phyloP scores from a whole-genome alignment of 1,139 yeast genomes.

The Blastobotrys malaysiensis region DNA sequence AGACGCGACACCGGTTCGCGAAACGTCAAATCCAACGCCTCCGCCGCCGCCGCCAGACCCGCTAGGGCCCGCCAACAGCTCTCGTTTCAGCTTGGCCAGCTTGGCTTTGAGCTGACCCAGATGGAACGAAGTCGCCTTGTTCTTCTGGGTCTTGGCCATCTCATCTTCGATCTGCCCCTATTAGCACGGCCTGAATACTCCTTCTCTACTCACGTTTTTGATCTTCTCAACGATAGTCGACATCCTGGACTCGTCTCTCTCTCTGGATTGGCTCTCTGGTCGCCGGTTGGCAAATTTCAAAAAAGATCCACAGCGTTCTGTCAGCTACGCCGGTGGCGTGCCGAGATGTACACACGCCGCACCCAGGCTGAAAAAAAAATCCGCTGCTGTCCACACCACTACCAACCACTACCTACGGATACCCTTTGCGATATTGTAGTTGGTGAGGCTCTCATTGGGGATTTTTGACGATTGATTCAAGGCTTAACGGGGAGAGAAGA shows the following conservation, averaged over 20 bases:
- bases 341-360: background rate
- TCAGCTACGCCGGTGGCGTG: background rate
- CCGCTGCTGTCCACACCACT: background rate
- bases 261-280: background rate
- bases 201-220: constrained; percentile 18
- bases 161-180: constrained; percentile 76
- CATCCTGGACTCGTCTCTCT: constrained; percentile 29
- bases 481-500: background rate
- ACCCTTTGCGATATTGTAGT: background rate
- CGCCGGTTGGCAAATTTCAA: background rate
- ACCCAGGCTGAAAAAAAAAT: background rate
- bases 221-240: constrained; percentile 80
- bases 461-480: background rate
- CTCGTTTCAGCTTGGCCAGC: constrained; percentile 89
- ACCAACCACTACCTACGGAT: background rate
- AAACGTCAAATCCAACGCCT: constrained; percentile 90
- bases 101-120: constrained; percentile 96
- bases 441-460: background rate
- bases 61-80: constrained; percentile 72
- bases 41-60: constrained; percentile 87
- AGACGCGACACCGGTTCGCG: constrained; percentile 94
- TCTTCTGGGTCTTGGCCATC: constrained; percentile 91
- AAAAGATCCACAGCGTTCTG: background rate
- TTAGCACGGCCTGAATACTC: background rate
- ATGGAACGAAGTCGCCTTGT: constrained; percentile 93